Base-by-base conservation (phyloP, 176 grass and related monocot genomes). In the Eremochloa ophiuroides region DNA sequence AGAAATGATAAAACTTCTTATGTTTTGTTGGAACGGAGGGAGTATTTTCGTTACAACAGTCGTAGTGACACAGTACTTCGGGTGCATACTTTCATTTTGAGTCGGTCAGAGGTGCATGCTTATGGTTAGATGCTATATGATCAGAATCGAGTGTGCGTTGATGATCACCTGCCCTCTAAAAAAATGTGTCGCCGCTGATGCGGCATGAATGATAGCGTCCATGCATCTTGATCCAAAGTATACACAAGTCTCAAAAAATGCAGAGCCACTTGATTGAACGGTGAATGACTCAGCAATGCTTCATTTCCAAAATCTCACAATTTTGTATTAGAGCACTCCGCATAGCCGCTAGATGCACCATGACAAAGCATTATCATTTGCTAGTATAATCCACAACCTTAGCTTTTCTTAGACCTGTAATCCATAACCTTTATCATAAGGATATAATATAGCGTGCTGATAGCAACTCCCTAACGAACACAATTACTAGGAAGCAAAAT, bases 121-220 rank as follows among this genome's bases (percentile, higher is more conserved):
- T 37, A 37, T 66, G 31, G 11, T 66, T 66, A 66, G 17, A 31
- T 66, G 31, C 1, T 37, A 1, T 37, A 1, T 22, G 62, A 22
- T 22, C 31, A 37, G 31, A 37, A 22, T 66, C 31, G 62, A 37
- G 31, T 66, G 16, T 22, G 51, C 8, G 31, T 7, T 18, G 63
- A 31, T 65, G 13, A 33, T 34, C 17, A 66, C 63, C 31, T 35
- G 31, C 63, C 31, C 63, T 22, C 10, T 22, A 66, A 4, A 5
- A 66, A 37, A 17, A 64, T 37, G 31, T 11, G 31, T 37, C 31
- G 1, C 17, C 31, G 8, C 63, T 38, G 34, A 67, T 67, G 64
- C 64, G 64, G 64, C 64, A 67, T 67, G 64, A 67, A 67, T n/a
- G 64, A n/a, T 67, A 67, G 18, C 34, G 64, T 38, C 33, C 33